phyloP scores from a whole-genome alignment of 768 basidiomycete genomes.

The Hirschioporus abietinus region DNA sequence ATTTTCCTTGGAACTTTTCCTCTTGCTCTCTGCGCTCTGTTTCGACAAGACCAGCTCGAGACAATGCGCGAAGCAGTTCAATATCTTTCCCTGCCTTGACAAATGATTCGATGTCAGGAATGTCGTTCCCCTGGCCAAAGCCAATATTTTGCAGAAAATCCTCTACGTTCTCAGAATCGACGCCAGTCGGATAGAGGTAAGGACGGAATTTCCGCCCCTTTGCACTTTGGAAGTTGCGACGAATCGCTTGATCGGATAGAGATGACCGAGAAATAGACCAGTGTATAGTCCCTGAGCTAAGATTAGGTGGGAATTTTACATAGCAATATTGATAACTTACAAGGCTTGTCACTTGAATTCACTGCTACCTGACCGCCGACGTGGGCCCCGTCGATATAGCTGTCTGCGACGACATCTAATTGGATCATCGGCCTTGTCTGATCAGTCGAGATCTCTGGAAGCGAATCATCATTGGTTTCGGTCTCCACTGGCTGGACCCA shows the following conservation, averaged over 20 bases:
- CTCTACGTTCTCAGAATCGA: neutral
- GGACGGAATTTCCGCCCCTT: conserved; percentile 41
- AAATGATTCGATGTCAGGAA: neutral
- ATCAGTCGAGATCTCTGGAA: conserved; percentile 13
- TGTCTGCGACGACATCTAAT: conserved; percentile 46
- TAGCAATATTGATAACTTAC: conserved; percentile 20
- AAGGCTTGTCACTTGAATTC: conserved; percentile 20
- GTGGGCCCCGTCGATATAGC: conserved; percentile 31
- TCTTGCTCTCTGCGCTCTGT: neutral
- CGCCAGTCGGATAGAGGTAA: conserved; percentile 43
- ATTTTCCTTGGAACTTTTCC: neutral
- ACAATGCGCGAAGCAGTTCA: neutral
- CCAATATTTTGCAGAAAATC: neutral
- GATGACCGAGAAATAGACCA: conserved; percentile 47
- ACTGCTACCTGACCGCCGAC: conserved; percentile 21
- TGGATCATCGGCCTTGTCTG: conserved; percentile 47
- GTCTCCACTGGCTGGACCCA: conserved; percentile 59
- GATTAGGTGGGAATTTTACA: conserved; percentile 6
- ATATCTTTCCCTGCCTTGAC: neutral
- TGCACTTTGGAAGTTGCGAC: conserved; percentile 26
- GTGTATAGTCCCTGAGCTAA: conserved; percentile 49
- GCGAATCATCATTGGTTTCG: neutral
- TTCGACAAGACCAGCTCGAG: neutral
- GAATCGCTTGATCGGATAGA: conserved; percentile 29
- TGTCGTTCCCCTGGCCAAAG: neutral